Percentiles rank a stretch among this genome's conserved stretches.
Conservation (phyloP, 768 basidiomycete genomes). For the Trametes maxima region DNA sequence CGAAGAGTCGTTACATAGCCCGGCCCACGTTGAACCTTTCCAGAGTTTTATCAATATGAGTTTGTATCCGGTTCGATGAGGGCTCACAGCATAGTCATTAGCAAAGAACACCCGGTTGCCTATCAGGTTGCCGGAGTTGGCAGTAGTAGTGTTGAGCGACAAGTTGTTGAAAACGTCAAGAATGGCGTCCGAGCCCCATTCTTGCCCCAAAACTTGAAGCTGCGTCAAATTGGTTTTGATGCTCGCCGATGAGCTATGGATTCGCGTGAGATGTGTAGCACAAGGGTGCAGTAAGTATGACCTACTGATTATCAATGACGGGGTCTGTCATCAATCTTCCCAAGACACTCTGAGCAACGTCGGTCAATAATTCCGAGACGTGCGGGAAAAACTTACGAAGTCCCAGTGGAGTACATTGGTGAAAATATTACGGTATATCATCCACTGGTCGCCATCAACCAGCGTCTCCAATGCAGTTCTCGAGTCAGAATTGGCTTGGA, state of each 20-base stretch:
- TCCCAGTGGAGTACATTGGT: conserved; percentile 68
- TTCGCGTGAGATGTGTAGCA: conserved; percentile 5
- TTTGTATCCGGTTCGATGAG: background rate
- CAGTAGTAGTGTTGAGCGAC: conserved; percentile 41
- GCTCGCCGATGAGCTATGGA: conserved; percentile 50
- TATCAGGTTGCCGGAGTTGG: conserved; percentile 54
- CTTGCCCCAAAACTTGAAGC: conserved; percentile 49
- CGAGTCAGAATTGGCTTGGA: conserved; percentile 40
- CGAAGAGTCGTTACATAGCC: conserved; percentile 61
- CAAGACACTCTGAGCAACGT: conserved; percentile 48
- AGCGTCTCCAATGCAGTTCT: conserved; percentile 51
- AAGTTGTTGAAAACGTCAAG: conserved; percentile 43
- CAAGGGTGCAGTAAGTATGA: background rate
- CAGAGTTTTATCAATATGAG: background rate
- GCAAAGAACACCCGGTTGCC: conserved; percentile 67
- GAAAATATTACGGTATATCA: conserved; percentile 59
- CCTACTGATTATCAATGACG: conserved; percentile 44
- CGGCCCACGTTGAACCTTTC: conserved; percentile 60
- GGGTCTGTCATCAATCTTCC: conserved; percentile 68
- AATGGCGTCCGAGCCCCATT: conserved; percentile 51
- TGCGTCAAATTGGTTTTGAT: conserved; percentile 58
- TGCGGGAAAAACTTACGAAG: conserved; percentile 46
- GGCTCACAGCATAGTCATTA: conserved; percentile 64
- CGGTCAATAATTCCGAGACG: background rate
- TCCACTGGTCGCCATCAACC: conserved; percentile 61